Conservation (phyloP, 805 yeast genomes). For the Lipomyces starkeyi region DNA sequence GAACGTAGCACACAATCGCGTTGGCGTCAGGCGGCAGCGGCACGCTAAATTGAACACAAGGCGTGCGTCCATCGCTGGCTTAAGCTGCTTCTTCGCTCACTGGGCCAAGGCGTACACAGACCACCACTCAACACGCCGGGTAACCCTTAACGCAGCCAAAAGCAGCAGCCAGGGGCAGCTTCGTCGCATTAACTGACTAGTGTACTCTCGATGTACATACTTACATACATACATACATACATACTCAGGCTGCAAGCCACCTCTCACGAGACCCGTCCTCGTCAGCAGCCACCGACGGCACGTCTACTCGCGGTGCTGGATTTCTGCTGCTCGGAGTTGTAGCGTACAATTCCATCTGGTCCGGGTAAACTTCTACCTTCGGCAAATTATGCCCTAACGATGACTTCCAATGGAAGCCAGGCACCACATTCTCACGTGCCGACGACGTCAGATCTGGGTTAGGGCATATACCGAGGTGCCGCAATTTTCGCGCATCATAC, state of each 20-base stretch:
- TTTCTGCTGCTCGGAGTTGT: too few species aligned
- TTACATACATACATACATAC: too few species aligned
- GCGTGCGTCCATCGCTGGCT: not conserved
- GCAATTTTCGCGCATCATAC: not conserved
- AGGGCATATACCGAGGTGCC: not conserved
- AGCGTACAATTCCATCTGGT: not conserved
- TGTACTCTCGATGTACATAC: too few species aligned
- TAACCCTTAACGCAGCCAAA: not conserved
- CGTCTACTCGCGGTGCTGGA: too few species aligned
- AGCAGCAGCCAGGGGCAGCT: not conserved
- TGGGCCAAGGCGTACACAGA: too few species aligned
- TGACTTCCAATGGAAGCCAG: not conserved
- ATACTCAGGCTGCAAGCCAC: not conserved
- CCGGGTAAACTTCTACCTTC: not conserved
- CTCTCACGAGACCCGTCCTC: not conserved
- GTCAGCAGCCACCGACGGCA: not conserved
- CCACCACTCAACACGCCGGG: not conserved
- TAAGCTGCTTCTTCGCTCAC: not conserved
- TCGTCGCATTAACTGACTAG: too few species aligned
- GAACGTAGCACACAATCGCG: not conserved
- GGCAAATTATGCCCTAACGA: not conserved
- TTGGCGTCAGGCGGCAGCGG: not conserved
- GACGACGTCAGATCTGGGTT: not conserved
- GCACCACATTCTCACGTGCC: not conserved
- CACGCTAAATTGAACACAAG: not conserved